Conservation (phyloP, 1,284 basidiomycete species). For the Leccinum insolens region DNA sequence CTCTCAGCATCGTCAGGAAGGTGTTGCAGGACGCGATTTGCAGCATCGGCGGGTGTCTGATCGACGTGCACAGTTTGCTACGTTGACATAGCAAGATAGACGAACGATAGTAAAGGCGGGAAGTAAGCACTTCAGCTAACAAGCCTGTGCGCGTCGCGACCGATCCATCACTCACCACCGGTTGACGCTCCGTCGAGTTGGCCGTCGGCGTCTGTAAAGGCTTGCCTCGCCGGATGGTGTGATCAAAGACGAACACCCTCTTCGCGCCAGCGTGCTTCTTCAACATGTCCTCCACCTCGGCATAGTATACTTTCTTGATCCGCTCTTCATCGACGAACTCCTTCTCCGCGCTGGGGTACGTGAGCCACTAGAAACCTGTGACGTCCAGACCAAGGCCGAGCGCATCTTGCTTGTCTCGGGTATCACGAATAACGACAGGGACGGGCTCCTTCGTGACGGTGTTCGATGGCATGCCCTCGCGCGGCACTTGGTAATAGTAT, state of each 20-base stretch:
- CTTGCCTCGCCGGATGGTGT: conserved; percentile 40
- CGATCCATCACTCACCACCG: conserved; percentile 31
- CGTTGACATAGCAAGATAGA: conserved; percentile 33
- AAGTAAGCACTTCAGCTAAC: background rate
- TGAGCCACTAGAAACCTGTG: background rate
- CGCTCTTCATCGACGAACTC: conserved; percentile 41
- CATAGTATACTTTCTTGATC: conserved; percentile 28
- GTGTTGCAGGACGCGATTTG: conserved; percentile 40
- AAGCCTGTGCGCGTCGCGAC: background rate
- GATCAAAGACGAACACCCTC: conserved; percentile 44
- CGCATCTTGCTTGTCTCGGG: background rate
- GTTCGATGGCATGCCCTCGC: background rate
- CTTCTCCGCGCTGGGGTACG: conserved; percentile 38
- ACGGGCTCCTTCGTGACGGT: background rate
- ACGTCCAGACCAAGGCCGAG: background rate
- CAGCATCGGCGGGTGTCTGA: background rate
- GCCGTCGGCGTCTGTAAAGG: background rate
- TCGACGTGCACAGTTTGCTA: conserved; percentile 32
- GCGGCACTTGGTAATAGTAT: background rate
- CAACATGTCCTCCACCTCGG: conserved; percentile 42
- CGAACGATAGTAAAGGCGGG: background rate
- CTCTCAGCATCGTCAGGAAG: conserved; percentile 40
- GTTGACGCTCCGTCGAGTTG: conserved; percentile 15
- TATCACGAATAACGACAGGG: background rate
- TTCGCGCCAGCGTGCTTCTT: conserved; percentile 42